These are phyloP conservation scores for Helotiales sp. DNA, from an alignment of 2,329 filamentous ascomycete species.

Conservation along the genomic window DNA sequence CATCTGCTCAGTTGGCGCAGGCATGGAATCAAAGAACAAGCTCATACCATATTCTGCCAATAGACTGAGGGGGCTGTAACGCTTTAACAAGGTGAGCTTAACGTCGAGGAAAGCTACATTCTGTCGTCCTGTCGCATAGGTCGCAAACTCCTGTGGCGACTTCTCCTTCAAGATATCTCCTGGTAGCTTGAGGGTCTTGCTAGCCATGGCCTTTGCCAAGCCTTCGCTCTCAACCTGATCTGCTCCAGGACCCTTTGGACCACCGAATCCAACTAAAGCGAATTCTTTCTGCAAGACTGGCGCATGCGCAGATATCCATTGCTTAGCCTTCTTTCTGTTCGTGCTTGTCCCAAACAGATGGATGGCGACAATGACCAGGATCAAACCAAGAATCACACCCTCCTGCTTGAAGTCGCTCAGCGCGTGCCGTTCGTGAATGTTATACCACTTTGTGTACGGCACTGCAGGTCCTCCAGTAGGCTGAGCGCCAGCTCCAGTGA, in stretches of 20 bases:
- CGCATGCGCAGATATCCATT: conserved; percentile 77
- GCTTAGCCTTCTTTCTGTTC: conserved; percentile 78
- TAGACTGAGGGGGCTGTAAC: conserved; percentile 32
- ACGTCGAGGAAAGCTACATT: conserved; percentile 91
- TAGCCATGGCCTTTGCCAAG: conserved; percentile 39
- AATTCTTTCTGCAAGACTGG: conserved; percentile 78
- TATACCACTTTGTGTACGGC: conserved; percentile 95
- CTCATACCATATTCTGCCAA: conserved; percentile 67
- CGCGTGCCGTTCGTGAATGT: conserved; percentile 86
- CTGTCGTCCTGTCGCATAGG: conserved; percentile 87
- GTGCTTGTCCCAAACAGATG: conserved; percentile 78
- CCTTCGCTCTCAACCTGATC: conserved; percentile 46
- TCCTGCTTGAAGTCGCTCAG: conserved; percentile 85
- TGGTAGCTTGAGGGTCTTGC: conserved; percentile 41
- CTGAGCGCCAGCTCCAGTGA: conserved; percentile 45
- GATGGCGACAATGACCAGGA: conserved; percentile 72
- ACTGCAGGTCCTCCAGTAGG: conserved; percentile 49
- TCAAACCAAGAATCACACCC: conserved; percentile 74
- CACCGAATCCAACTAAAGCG: conserved; percentile 78
- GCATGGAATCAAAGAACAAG: conserved; percentile 79
- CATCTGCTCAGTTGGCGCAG: conserved; percentile 67
- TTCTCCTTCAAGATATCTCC: conserved; percentile 77
- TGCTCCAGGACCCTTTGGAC: conserved; percentile 46
- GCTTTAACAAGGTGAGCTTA: conserved; percentile 40
- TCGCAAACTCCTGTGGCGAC: conserved; percentile 79